Base-by-base conservation (phyloP, 2,329 filamentous ascomycete genomes). In the Metarhizium humberi region DNA sequence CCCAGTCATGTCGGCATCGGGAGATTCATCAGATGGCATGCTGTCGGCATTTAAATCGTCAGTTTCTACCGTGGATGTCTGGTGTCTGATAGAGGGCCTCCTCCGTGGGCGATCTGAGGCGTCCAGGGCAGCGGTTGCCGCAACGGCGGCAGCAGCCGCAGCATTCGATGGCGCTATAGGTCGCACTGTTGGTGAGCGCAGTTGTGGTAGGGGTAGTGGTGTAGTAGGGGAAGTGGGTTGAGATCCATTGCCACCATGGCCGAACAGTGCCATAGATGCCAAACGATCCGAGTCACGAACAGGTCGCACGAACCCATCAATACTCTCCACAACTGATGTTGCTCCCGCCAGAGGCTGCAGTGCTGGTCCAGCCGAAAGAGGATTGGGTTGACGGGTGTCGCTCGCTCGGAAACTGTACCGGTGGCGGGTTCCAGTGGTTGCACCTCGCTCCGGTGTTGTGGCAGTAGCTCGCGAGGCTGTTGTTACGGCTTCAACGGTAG, bases 211-310 rank as follows among this genome's bases (percentile, higher is more conserved):
- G 50, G 86, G 86, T 48, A 88, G 78, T 14, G 91, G 91, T 1
- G 91, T 95, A 6, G 90, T 94, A 1, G 91, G 91, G 13, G 91
- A 96, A 56, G 92, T 88, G 8, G 94, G 94, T 67, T 95, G 92
- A n/a, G 92, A 96, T 46, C 81, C 80, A 54, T 91, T 73, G 53
- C 87, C 86, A 11, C 80, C 77, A 59, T 87, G 81, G 54, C 86
- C 76, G 45, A 86, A 80, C 6, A 87, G 82, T 48, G 86, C 77
- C 85, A 94, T 95, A 53, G 88, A 94, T 50, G 87, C 89, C 56
- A 94, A 79, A 57, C 91, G 84, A 67, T 97, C 90, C 48, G 83
- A 78, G 67, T 95, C 89, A 61, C 90, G 86, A 40, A 92, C 86
- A 7, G 88, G 89, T 52, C 91, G 83, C 57, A 94, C 82, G 66